A percentile compares a stretch with the other conserved stretches of the same genome.
Evolutionary conservation across 208 protist species (phyloP).

Genomic region (Phytomonas sp.): DNA sequence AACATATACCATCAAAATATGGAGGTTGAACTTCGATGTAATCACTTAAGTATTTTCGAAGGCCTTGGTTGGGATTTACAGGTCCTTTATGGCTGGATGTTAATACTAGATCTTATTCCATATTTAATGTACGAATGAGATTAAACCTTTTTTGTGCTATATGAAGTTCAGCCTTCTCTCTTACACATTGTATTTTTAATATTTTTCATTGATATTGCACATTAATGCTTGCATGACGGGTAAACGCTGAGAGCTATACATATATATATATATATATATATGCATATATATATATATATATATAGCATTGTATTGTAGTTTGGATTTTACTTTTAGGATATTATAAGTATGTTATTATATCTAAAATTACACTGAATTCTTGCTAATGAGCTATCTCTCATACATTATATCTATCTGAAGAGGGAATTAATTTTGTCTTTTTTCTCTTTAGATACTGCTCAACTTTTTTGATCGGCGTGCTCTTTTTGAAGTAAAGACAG

Average conservation of each 20-base stretch:
- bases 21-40: neutral
- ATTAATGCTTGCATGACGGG: slow-evolving; percentile 3
- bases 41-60: neutral
- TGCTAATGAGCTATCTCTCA: neutral
- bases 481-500: neutral
- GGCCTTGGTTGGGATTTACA: neutral
- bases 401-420: neutral
- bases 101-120: neutral
- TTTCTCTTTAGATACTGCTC: neutral
- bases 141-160: neutral
- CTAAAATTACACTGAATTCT: too few relatives aligned
- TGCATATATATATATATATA: neutral
- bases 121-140: neutral
- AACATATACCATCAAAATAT: neutral
- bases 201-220: slow-evolving; percentile 7
- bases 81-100: neutral
- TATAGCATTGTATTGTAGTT: neutral
- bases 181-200: slow-evolving; percentile 7
- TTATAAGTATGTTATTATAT: too few relatives aligned
- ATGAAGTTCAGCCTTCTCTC: neutral
- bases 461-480: neutral
- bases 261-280: slow-evolving; percentile 5
- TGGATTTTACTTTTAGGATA: neutral
- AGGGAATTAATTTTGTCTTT: slow-evolving; percentile 12
- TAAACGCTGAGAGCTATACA: neutral